Evolutionary conservation across 345 rosid species (phyloP).

Genomic region (Ceriops decandra): DNA sequence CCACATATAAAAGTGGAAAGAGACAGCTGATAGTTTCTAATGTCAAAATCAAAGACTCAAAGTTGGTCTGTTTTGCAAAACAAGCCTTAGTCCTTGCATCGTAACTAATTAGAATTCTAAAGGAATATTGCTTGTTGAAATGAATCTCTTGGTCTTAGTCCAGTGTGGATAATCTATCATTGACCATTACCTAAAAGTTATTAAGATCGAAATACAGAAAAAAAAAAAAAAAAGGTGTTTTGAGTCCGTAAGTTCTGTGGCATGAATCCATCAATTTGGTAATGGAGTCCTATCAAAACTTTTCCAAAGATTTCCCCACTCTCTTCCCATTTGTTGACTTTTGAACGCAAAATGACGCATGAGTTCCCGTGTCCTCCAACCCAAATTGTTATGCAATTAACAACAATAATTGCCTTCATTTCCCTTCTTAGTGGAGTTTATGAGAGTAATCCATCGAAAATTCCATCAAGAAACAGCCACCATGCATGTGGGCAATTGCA

Average conservation of each 20-base stretch:
- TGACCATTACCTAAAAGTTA: no score
- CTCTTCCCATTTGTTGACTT: constrained; percentile 13
- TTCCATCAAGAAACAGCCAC: not conserved
- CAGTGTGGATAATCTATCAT: no score
- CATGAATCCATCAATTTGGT: constrained; percentile 22
- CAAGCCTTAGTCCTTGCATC: no score
- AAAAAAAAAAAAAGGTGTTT: not conserved
- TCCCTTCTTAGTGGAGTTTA: not conserved
- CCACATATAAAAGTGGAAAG: no score
- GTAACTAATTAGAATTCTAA: no score
- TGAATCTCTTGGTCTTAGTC: no score
- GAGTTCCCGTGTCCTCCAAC: not conserved
- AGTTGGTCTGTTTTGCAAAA: no score
- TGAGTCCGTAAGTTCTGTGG: constrained; percentile 17
- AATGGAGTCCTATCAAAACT: constrained; percentile 16
- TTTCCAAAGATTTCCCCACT: constrained; percentile 19
- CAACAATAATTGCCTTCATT: not conserved
- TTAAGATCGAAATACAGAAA: no score
- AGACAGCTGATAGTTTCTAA: no score
- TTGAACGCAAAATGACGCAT: constrained; percentile 13
- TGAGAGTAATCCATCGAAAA: not conserved
- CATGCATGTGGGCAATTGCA: not conserved
- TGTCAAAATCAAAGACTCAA: no score
- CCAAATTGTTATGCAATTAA: not conserved
- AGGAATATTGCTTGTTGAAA: no score